Evolutionary conservation across 345 rosid genomes (phyloP).

Genomic region (Citrus medica): DNA sequence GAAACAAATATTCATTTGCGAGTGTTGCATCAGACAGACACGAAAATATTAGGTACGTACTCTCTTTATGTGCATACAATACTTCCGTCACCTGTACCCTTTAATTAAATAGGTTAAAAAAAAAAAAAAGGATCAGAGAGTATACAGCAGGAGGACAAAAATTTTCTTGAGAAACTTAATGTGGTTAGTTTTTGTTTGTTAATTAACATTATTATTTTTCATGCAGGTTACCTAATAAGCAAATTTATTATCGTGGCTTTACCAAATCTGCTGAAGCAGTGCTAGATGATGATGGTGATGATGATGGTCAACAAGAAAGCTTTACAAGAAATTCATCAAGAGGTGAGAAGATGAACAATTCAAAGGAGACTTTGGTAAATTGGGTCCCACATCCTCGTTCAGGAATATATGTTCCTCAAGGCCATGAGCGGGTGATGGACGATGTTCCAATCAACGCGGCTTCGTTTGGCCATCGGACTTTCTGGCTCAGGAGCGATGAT

Average conservation of each 20-base stretch:
- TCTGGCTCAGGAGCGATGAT: conserved; percentile 52
- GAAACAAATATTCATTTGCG: no score
- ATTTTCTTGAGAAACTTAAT: no score
- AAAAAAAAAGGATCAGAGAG: no score
- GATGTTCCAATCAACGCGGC: conserved; percentile 57
- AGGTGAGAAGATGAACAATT: neutral
- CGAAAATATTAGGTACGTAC: no score
- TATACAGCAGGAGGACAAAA: no score
- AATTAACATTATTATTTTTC: no score
- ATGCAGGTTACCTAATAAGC: conserved; percentile 11
- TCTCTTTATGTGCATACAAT: no score
- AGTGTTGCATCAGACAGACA: no score
- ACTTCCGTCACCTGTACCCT: no score
- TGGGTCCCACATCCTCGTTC: conserved; percentile 74
- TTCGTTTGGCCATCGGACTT: conserved; percentile 32
- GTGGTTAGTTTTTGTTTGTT: no score
- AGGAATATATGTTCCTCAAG: conserved; percentile 60
- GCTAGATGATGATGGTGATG: neutral
- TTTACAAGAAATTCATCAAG: neutral
- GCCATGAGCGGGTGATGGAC: conserved; percentile 60
- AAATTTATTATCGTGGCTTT: neutral
- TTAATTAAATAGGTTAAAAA: no score
- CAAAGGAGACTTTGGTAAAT: neutral
- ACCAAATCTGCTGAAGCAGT: neutral
- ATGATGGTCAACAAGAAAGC: neutral